Evolutionary conservation across 192 early-diverging fungal genomes (phyloP), one percentile per base, ranked within the genome.

Genomic region (Dissophora ornata): DNA sequence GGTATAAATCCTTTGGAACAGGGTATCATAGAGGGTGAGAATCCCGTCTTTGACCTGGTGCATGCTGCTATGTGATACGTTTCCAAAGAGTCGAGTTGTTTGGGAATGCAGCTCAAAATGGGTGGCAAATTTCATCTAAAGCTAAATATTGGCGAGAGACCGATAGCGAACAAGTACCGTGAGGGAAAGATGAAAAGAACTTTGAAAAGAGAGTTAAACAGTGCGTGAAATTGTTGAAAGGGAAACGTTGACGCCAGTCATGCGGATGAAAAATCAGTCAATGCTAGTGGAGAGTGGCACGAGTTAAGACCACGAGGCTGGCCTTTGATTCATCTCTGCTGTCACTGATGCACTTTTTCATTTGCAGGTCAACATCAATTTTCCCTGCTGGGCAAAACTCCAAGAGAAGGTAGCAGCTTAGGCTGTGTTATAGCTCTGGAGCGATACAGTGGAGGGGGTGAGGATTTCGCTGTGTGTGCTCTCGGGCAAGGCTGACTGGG

Each of bases 151-250:
- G 86, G 84, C 85, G 84, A 90, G 90, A 91, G 88, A 90, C 90
- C 87, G 87, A 92, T 92, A 92, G 87, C 88, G 84, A 92, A 92
- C 90, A 91, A 92, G 89, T 91, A 92, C 90, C 85, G 86, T 90
- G 88, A 92, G 85, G 87, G 90, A 92, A 91, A 91, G 90, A 88
- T 91, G 89, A 90, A 91, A 90, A 89, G 86, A 79, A 89, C 86
- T 89, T 88, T 89, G 87, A 87, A 92, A 89, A 91, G 87, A 90
- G 89, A 92, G 87, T 90, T 81, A 88, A 91, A 89, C 65, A 91
- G 89, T 84, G 84, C 88, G 89, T 90, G 88, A 91, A 90, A 92
- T 90, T 90, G 90, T 86, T 85, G 81, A 86, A 90, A 92, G 87
- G 89, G 88, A 90, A 90, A 82, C 85, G 83, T 69, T 86, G 81